A percentile compares a stretch with the other conserved stretches of the same genome.
phyloP scores from a whole-genome alignment of 2,329 filamentous ascomycete species.

The Chalaropsis thielavioides region DNA sequence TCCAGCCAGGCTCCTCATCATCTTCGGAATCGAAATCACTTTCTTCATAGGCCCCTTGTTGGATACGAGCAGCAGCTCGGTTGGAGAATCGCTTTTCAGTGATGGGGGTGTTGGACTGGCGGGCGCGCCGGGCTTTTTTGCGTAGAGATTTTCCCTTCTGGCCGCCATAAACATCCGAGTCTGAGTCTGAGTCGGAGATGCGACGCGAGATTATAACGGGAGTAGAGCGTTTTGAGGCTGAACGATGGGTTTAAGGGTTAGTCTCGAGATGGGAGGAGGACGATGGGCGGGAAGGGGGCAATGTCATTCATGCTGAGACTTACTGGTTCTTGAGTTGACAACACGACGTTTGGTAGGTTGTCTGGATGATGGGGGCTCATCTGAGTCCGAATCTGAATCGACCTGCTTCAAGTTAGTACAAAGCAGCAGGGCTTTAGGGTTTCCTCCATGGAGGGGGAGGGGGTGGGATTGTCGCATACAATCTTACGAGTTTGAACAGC shows the following conservation, averaged over 20 bases:
- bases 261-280: constrained; percentile 17
- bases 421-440: not conserved
- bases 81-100: constrained; percentile 86
- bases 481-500: constrained; percentile 44
- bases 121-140: constrained; percentile 65
- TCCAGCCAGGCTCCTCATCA: constrained; percentile 41
- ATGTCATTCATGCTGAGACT: constrained; percentile 22
- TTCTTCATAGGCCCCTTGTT: constrained; percentile 49
- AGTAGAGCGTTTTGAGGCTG: constrained; percentile 48
- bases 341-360: constrained; percentile 55
- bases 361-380: constrained; percentile 43
- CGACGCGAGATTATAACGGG: constrained; percentile 30
- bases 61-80: constrained; percentile 61
- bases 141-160: constrained; percentile 52
- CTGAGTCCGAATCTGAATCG: constrained; percentile 46
- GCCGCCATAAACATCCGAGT: constrained; percentile 67
- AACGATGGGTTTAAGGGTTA: constrained; percentile 7
- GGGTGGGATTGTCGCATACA: constrained; percentile 26
- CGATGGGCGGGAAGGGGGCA: not conserved
- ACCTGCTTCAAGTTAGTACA: constrained; percentile 26
- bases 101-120: constrained; percentile 52
- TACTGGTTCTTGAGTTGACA: constrained; percentile 50
- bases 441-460: not conserved
- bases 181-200: constrained; percentile 50
- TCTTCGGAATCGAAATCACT: constrained; percentile 52